Base-by-base conservation (phyloP, 169 alveolate species). In the Plasmodium adleri region DNA sequence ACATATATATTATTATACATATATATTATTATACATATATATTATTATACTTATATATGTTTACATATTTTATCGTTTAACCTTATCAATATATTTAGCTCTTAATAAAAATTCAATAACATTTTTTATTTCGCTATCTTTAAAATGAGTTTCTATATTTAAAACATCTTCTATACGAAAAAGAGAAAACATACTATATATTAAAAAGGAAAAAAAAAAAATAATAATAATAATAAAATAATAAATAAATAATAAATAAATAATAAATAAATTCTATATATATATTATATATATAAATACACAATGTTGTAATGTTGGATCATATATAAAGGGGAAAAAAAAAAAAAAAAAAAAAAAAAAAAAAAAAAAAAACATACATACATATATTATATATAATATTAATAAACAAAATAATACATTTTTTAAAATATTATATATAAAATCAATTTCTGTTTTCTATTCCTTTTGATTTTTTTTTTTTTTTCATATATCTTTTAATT, bases 21-120 rank as follows among this genome's bases (percentile, higher is more conserved):
- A 63, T 63, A 10, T 63, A 5, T 63, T 24, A 9, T 17, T 15
- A 24, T 28, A 24, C 13, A 32, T 22, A 63, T 63, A 26, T 17
- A 6, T 20, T n/a, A n/a, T n/a, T n/a, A n/a, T n/a, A n/a, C n/a
- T n/a, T n/a, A 62, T 24, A 62, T 62, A 7, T 63, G 2, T 49
- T 8, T 63, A 63, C 32, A 43, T 47, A 15, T n/a, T 50, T 8
- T 20, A 71, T 15, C n/a, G 32, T 76, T n/a, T 12, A 32, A 76
- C 88, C 76, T 76, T 76, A 68, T 76, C 88, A 24, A 76, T 58
- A 64, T 76, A 76, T 58, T 76, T 76, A 28, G 88, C 75, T 52
- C 88, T 76, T 49, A 76, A 24, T 58, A 76, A 76, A 39, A 63
- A 76, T 22, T 76, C 88, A 45, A 76, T 76, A 17, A 76, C 75